These are phyloP conservation scores for Thraustotheca clavata DNA, from an alignment of 352 stramenopile genomes.

Conservation along the genomic window DNA sequence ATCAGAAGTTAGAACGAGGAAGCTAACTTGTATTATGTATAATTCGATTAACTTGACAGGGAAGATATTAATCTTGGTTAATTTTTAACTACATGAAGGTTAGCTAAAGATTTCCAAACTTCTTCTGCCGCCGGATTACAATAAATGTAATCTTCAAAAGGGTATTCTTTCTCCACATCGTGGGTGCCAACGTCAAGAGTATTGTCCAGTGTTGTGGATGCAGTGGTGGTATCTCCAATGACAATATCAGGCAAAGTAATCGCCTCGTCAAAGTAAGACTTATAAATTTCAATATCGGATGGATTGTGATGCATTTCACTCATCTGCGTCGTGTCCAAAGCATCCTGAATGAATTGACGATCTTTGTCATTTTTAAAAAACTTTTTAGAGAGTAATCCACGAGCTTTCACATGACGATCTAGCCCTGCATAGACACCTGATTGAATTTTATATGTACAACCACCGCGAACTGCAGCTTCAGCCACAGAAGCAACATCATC, in stretches of 20 bases:
- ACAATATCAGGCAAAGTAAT: background rate
- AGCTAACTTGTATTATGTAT: too few species aligned
- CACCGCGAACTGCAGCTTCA: conserved; percentile 56
- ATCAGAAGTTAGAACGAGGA: too few species aligned
- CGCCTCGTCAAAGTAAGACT: conserved; percentile 16
- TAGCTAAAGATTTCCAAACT: background rate
- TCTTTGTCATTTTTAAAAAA: conserved; percentile 27
- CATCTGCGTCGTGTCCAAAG: background rate
- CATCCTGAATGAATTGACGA: background rate
- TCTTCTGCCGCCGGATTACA: background rate
- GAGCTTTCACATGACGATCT: conserved; percentile 73
- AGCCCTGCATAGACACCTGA: conserved; percentile 59
- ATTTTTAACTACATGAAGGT: background rate
- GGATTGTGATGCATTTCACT: background rate
- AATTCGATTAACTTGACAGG: too few species aligned
- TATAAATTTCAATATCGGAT: conserved; percentile 1
- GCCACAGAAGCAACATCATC: conserved; percentile 53
- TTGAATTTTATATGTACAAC: conserved; percentile 77
- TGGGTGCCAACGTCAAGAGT: background rate
- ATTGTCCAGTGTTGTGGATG: background rate
- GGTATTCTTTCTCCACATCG: background rate
- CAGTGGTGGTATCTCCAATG: background rate
- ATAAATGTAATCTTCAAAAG: background rate
- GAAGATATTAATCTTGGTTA: too few species aligned
- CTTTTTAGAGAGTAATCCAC: conserved; percentile 69